Evolutionary conservation across 2,329 filamentous ascomycete species (phyloP).

Genomic region (Fusarium subtropicale): DNA sequence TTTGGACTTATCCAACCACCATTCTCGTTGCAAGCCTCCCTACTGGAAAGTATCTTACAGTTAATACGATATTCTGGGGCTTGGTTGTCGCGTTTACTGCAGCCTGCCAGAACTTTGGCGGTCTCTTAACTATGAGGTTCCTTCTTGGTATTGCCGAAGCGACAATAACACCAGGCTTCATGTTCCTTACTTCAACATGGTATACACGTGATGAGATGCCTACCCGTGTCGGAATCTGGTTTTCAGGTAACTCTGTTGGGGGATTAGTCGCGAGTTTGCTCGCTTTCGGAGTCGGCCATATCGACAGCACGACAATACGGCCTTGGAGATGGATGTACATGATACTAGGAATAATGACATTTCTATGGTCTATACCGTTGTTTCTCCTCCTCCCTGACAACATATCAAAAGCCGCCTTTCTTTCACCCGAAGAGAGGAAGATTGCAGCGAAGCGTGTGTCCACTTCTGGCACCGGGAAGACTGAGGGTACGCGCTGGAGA

Average conservation of each 20-base stretch:
- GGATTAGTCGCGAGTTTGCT: slow-evolving; percentile 62
- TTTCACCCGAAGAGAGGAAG: slow-evolving; percentile 64
- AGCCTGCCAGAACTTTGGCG: slow-evolving; percentile 60
- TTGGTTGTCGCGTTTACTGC: slow-evolving; percentile 58
- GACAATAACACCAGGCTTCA: slow-evolving; percentile 65
- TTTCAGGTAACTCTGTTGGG: slow-evolving; percentile 62
- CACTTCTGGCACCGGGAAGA: slow-evolving; percentile 63
- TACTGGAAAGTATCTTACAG: slow-evolving; percentile 59
- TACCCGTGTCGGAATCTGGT: slow-evolving; percentile 66
- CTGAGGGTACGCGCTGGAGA: slow-evolving; percentile 61
- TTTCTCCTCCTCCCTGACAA: slow-evolving; percentile 63
- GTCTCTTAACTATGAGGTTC: slow-evolving; percentile 63
- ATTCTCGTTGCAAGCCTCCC: slow-evolving; percentile 61
- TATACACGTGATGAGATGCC: slow-evolving; percentile 69
- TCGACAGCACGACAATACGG: slow-evolving; percentile 55
- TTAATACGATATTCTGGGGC: slow-evolving; percentile 64
- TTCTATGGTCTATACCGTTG: slow-evolving; percentile 63
- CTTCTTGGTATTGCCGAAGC: slow-evolving; percentile 67
- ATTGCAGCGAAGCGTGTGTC: slow-evolving; percentile 61
- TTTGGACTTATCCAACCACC: slow-evolving; percentile 63
- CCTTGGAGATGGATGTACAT: slow-evolving; percentile 71
- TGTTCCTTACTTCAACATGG: slow-evolving; percentile 67
- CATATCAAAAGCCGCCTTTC: slow-evolving; percentile 67
- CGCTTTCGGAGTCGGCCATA: slow-evolving; percentile 68
- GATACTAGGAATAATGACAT: slow-evolving; percentile 63